Evolutionary conservation across 2,329 filamentous ascomycete genomes (phyloP).

Genomic region (Talaromyces funiculosus): DNA sequence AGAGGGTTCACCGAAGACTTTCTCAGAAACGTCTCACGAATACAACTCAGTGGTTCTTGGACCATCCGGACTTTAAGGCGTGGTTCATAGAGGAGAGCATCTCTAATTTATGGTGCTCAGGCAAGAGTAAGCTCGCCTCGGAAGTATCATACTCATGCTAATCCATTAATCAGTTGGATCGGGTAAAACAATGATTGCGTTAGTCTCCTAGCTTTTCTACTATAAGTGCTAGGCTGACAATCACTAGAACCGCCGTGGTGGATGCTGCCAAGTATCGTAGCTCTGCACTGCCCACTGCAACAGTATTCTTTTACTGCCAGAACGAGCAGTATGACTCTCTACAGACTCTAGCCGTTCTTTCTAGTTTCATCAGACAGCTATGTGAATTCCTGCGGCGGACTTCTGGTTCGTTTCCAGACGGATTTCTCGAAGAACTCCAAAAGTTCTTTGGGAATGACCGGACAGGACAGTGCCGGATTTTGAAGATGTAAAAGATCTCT

Average conservation of each 20-base stretch:
- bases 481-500: background rate
- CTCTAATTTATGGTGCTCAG: constrained; percentile 19
- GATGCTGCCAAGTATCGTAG: constrained; percentile 15
- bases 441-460: constrained; percentile 17
- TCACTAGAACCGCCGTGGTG: constrained; percentile 8
- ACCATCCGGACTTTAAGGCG: constrained; percentile 15
- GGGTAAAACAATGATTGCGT: constrained; percentile 10
- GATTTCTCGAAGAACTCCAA: background rate
- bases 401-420: background rate
- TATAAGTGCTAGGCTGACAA: background rate
- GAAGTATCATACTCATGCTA: background rate
- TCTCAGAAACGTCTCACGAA: constrained; percentile 17
- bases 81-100: constrained; percentile 17
- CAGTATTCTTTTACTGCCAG: constrained; percentile 20
- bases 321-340: constrained; percentile 7
- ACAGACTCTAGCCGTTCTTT: constrained; percentile 14
- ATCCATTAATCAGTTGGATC: constrained; percentile 1
- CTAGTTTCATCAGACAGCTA: constrained; percentile 20
- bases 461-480: background rate
- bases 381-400: constrained; percentile 9
- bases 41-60: constrained; percentile 18
- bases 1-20: constrained; percentile 18
- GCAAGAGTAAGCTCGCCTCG: constrained; percentile 17
- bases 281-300: constrained; percentile 5
- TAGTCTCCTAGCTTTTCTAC: background rate